Percentiles rank a stretch among this genome's conserved stretches.
phyloP scores from a whole-genome alignment of 805 yeast species.

The Metschnikowia colocasiae region DNA sequence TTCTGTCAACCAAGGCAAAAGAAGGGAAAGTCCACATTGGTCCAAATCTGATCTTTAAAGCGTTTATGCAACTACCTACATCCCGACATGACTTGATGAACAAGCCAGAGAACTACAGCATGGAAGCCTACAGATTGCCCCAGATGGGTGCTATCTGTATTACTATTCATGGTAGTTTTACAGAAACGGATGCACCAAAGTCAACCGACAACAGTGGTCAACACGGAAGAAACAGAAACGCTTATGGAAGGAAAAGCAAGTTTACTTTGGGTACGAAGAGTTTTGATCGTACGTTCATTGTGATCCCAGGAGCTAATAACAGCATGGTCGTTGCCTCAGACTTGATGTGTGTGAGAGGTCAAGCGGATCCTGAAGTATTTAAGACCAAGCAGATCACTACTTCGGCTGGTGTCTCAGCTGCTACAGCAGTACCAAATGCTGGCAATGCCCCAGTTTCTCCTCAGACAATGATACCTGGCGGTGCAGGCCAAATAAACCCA shows the following conservation, averaged over 20 bases:
- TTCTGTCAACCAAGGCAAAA: constrained; percentile 54
- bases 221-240: constrained; percentile 16
- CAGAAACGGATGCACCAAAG: constrained; percentile 61
- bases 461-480: constrained; percentile 7
- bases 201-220: constrained; percentile 22
- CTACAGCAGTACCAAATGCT: constrained; percentile 13
- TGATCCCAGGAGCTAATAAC: constrained; percentile 66
- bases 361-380: constrained; percentile 15
- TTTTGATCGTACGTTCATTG: constrained; percentile 83
- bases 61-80: constrained; percentile 69
- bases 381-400: constrained; percentile 13
- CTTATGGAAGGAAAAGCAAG: constrained; percentile 24
- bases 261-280: constrained; percentile 56
- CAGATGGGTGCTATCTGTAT: constrained; percentile 75
- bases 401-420: constrained; percentile 10
- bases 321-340: constrained; percentile 85
- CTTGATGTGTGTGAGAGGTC: constrained; percentile 51
- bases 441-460: background rate
- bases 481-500: constrained; percentile 2
- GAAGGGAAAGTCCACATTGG: constrained; percentile 63
- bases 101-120: constrained; percentile 62
- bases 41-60: constrained; percentile 55
- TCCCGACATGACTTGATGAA: constrained; percentile 67
- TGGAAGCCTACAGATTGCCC: constrained; percentile 73
- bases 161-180: constrained; percentile 78